phyloP scores from a whole-genome alignment of 208 protist species.

The Crithidia expoeki region DNA sequence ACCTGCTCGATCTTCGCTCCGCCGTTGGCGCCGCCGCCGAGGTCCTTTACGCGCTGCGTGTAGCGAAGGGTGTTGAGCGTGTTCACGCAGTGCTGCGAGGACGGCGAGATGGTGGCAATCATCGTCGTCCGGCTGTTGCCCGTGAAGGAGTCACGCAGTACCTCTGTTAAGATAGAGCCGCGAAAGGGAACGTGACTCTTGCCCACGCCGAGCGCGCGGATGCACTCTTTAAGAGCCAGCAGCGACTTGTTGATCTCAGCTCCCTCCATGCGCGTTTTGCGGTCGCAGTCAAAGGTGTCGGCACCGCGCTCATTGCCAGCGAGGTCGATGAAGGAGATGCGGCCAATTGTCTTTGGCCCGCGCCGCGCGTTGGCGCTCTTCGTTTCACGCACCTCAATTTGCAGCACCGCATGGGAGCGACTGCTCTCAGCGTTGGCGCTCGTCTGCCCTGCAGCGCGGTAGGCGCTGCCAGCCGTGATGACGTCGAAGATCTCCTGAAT shows the following conservation, averaged over 20 bases:
- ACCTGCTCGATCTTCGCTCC: constrained; percentile 59
- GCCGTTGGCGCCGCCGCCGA: constrained; percentile 58
- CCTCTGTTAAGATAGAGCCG: constrained; percentile 97
- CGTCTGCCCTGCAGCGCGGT: constrained; percentile 90
- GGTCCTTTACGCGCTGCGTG: constrained; percentile 96
- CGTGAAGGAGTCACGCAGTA: constrained; percentile 96
- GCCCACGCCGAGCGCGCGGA: constrained; percentile 94
- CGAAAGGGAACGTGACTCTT: constrained; percentile 98
- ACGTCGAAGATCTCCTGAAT: constrained; percentile 92
- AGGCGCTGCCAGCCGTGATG: constrained; percentile 88
- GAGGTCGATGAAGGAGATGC: constrained; percentile 99
- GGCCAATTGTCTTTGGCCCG: constrained; percentile 80
- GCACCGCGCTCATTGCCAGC: constrained; percentile 98
- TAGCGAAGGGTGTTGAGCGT: constrained; percentile 99
- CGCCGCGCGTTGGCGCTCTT: constrained; percentile 29
- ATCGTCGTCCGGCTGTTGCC: constrained; percentile 97
- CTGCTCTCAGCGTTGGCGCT: constrained; percentile 93
- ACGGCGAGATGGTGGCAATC: constrained; percentile 96
- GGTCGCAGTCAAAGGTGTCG: constrained; percentile 95
- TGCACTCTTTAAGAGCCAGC: constrained; percentile 99
- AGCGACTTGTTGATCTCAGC: constrained; percentile 99
- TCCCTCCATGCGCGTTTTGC: constrained; percentile 96
- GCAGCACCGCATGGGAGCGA: constrained; percentile 92
- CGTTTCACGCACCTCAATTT: constrained; percentile 77
- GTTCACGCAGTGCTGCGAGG: constrained; percentile 91